Evolutionary conservation across 177 flowering plant species (phyloP).

Genomic region (Viscum album): DNA sequence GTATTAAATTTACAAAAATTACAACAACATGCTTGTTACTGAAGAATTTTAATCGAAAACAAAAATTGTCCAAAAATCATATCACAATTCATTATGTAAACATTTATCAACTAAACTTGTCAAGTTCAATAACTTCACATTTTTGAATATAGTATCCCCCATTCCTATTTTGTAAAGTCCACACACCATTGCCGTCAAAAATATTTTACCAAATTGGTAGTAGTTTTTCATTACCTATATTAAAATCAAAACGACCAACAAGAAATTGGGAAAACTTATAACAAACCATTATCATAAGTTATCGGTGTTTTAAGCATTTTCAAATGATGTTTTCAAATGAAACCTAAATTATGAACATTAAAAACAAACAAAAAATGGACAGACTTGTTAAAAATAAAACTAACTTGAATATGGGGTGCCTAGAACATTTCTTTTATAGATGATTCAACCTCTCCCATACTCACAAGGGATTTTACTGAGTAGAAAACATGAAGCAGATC

Average conservation of each 20-base stretch:
- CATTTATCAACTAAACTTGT: neutral
- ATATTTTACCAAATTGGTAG: conserved; percentile 68
- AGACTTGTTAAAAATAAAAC: conserved; percentile 7
- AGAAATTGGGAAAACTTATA: too few relatives aligned
- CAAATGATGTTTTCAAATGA: too few relatives aligned
- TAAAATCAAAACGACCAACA: too few relatives aligned
- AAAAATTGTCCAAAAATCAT: neutral
- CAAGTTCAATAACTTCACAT: conserved; percentile 31
- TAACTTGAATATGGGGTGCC: conserved; percentile 95
- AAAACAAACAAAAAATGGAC: neutral
- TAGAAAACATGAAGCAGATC: conserved; percentile 4
- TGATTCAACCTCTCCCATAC: conserved; percentile 78
- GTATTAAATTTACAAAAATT: conserved; percentile 15
- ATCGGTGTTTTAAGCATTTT: neutral
- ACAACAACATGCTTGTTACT: neutral
- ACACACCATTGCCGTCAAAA: conserved; percentile 82
- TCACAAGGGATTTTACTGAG: conserved; percentile 55
- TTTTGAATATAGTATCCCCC: conserved; percentile 83
- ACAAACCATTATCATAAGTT: neutral
- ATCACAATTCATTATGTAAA: neutral
- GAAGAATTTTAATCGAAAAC: neutral
- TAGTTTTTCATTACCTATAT: conserved; percentile 67
- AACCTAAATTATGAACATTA: neutral
- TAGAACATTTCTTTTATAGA: conserved; percentile 99
- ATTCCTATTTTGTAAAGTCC: conserved; percentile 87